phyloP scores from a whole-genome alignment of 1,284 basidiomycete genomes.

The Trichosporon sp. region DNA sequence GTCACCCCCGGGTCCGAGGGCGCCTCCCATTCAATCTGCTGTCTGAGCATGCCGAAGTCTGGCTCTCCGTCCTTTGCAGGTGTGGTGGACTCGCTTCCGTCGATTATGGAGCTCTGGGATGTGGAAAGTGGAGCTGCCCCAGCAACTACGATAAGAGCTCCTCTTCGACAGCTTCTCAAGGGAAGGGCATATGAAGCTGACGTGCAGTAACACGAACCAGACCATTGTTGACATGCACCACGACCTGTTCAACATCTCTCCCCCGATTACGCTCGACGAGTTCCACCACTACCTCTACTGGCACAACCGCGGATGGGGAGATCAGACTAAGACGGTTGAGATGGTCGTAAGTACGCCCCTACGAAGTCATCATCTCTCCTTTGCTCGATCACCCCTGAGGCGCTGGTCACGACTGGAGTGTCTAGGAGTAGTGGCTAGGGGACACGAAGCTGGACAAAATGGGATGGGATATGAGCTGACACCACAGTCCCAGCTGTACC shows the following conservation, averaged over 20 bases:
- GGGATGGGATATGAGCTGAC: background rate
- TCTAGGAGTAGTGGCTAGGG: too few species aligned
- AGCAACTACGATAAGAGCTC: too few species aligned
- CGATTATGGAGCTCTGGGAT: too few species aligned
- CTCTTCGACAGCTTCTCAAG: too few species aligned
- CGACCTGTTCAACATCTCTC: conserved; percentile 60
- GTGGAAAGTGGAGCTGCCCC: too few species aligned
- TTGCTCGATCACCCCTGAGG: too few species aligned
- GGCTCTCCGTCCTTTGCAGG: too few species aligned
- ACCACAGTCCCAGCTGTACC: conserved; percentile 29
- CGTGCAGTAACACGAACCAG: conserved; percentile 35
- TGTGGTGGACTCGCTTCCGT: too few species aligned
- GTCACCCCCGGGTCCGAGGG: background rate
- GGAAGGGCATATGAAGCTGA: background rate
- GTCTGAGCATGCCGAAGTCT: too few species aligned
- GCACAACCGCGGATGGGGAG: conserved; percentile 71
- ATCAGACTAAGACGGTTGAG: conserved; percentile 57
- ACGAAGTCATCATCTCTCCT: too few species aligned
- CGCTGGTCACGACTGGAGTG: too few species aligned
- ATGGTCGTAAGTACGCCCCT: conserved; percentile 45
- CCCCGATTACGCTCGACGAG: conserved; percentile 59
- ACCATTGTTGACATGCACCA: conserved; percentile 64
- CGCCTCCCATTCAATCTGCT: background rate
- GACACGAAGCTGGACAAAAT: too few species aligned
- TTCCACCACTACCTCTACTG: conserved; percentile 71